Evolutionary conservation across 164 flowering plant genomes (phyloP).

Genomic region (Houttuynia cordata): DNA sequence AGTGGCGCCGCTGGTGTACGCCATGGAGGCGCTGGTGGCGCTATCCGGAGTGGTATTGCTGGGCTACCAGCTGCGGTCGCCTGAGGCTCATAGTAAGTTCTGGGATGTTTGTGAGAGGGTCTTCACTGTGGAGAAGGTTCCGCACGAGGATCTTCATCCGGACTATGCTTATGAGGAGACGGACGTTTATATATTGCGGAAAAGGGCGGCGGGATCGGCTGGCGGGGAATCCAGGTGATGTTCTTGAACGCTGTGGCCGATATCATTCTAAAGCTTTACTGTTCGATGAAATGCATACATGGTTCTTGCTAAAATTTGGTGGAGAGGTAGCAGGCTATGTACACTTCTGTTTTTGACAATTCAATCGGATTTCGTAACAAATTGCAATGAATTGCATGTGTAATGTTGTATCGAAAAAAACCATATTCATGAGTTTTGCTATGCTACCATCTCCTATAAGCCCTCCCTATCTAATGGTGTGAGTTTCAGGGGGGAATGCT

Average conservation of each 20-base stretch:
- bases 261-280: background rate
- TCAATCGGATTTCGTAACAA: no score
- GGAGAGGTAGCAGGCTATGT: no score
- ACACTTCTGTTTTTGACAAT: no score
- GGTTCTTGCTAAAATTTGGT: background rate
- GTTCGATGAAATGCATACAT: background rate
- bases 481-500: no score
- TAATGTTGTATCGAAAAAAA: no score
- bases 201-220: conserved; percentile 22
- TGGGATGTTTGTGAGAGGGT: conserved; percentile 58
- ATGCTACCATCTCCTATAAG: no score
- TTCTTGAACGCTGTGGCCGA: background rate
- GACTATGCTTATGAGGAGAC: conserved; percentile 83
- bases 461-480: no score
- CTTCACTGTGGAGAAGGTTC: conserved; percentile 56
- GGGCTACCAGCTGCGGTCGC: conserved; percentile 79
- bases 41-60: conserved; percentile 58
- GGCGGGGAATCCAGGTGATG: background rate
- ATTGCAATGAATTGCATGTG: no score
- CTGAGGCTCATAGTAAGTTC: conserved; percentile 65
- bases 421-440: no score
- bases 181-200: conserved; percentile 60
- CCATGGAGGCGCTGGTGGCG: conserved; percentile 56
- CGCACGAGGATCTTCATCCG: conserved; percentile 68
- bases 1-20: conserved; percentile 35